Evolutionary conservation across 192 early-diverging fungal species (phyloP), one percentile per base, ranked within the genome.

Genomic region (Coemansia erecta): DNA sequence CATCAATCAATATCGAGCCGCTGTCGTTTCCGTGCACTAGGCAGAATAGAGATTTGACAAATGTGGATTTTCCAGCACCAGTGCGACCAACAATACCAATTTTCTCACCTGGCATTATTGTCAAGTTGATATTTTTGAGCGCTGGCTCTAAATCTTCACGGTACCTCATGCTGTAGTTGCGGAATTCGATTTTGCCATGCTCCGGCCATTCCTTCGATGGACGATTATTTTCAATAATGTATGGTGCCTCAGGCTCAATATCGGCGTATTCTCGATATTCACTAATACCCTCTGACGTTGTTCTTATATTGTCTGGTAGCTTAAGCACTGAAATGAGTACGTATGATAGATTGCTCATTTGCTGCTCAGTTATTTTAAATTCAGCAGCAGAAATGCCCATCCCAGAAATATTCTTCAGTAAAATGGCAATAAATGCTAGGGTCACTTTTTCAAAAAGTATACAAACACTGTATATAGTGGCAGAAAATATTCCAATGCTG

Each of bases 1-100:
- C 86, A 65, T 97, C 93, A 50, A 97, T 89, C 22, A 77, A 57
- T 40, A 94, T 91, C 0, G 72, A 61, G 1, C 76, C 76, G 0
- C 39, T 54, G 18, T 68, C 58, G 1, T 82, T 85, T 43, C 88
- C 85, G 13, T 85, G 80, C 56, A 86, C 71, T 37, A 88, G 73
- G 2, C 45, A 8, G 60, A 89, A 87, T 37, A 89, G 60, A 3
- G 81, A 72, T 35, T 78, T 73, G 2, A 77, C 72, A 17, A 86
- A 57, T 7, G 86, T 80, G 1, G 86, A 85, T 52, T 89, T 89
- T 2, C 87, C 87, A 8, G 85, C 84, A 15, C 87, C 84, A 7
- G 82, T 83, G 11, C 77, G 63, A 3, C 81, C 81, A 33, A 80
- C 72, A 15, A 82, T 72, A 7, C 87, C 89, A 24, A 89, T 65